Base-by-base conservation (phyloP, 305 asterid species). In the Fraxinus dipetala region DNA sequence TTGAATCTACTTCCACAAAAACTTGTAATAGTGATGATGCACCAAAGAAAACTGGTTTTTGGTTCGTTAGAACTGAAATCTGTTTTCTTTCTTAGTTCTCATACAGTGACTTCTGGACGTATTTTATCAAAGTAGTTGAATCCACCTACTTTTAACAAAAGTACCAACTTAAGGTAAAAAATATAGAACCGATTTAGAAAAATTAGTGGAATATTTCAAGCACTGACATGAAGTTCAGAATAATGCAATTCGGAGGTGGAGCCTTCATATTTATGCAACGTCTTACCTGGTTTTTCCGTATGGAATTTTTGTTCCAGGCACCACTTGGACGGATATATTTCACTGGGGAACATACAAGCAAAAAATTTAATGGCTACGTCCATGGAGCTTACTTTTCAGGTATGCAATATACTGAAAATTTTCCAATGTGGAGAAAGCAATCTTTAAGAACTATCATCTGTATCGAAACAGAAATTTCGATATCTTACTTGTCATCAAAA, bases 341-440 rank as follows among this genome's bases (percentile, higher is more conserved):
- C 87, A 87, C 91, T 0, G 90, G 91, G 28, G 91, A 88, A 40
- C 90, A 88, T 70, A 88, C 90, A 30, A 88, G 86, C 63, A 85
- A 88, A 61, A 87, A 85, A 31, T 88, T 88, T 38, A 88, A 81
- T 80, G 91, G 90, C 76, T 88, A 88, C 70, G 90, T 88, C 72
- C 91, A 88, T 83, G 90, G 91, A 81, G 91, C 86, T 22, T 88
- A 88, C 76, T 86, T 88, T 75, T 85, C 90, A 83, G 91, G 91
- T 85, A 26, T 67, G 74, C 48, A 51, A 61, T 76, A 5, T 13
- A 16, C 59, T 36, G 4, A 38, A 63, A 45, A 77, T 65, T 31
- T 79, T 74, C 69, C 51, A 13, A 4, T 20, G 1, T 18, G 20
- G 26, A 56, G 31, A 28, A n/a, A 35, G 2, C 20, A 31, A 1